These are phyloP conservation scores for Capsicum baccatum DNA, from an alignment of 257 asterid genomes.

Conservation along the genomic window DNA sequence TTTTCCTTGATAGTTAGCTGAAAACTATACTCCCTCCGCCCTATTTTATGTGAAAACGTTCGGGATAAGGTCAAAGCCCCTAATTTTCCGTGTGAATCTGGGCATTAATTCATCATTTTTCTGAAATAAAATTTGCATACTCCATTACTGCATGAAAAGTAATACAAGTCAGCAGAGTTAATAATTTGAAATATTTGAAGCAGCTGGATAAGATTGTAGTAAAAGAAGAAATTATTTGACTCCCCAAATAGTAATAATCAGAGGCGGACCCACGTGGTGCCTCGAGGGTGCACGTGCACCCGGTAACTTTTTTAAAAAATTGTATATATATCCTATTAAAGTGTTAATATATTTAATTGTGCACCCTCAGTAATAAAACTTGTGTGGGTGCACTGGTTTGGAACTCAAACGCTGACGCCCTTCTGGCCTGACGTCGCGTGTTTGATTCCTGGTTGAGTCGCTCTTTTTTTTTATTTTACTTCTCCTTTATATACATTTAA, in stretches of 20 bases:
- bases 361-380: too few species aligned
- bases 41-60: neutral
- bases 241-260: neutral
- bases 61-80: neutral
- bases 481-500: too few species aligned
- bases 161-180: neutral
- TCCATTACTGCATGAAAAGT: neutral
- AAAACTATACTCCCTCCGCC: neutral
- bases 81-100: neutral
- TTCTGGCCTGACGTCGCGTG: too few species aligned
- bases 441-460: too few species aligned
- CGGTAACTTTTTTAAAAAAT: too few species aligned
- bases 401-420: too few species aligned
- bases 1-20: neutral
- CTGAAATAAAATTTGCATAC: neutral
- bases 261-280: too few species aligned
- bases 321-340: too few species aligned
- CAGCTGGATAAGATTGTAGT: neutral
- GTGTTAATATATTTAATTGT: too few species aligned
- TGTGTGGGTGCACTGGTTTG: too few species aligned
- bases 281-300: too few species aligned
- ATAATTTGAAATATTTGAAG: neutral
- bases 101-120: neutral
- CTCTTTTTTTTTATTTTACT: too few species aligned
- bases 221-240: neutral